Base-by-base conservation (phyloP, 768 basidiomycete genomes). In the Chlorophyllum brunneum region DNA sequence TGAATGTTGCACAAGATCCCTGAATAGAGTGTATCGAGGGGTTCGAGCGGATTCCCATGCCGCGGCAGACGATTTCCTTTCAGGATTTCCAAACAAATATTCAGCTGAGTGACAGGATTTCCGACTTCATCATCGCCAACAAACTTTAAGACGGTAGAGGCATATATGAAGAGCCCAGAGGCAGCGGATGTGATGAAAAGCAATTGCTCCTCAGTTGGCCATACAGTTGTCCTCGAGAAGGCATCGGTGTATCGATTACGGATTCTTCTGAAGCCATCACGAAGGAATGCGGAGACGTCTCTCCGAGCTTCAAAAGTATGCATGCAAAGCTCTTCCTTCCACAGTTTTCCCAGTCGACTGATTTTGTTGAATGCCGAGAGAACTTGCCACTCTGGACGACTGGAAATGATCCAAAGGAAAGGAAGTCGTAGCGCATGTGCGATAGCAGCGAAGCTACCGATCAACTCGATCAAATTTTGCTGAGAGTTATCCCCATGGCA, bases 321-420 rank as follows among this genome's bases (percentile, higher is more conserved):
- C 4, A 46, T 46, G 6, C 18, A 22, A 20, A 46, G 45, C 22
- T 46, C 18, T 23, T 46, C 45, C 11, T 34, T 6, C 15, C 15
- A n/a, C 5, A 37, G 36, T 4, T 37, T 5, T 6, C 5, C 15
- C 13, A n/a, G 36, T 7, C 7, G 4, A 8, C 24, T 23, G 4
- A 3, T 23, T 5, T 11, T 23, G 8, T 16, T 6, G n/a, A 49
- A 49, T 11, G 24, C 16, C 8, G 24, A 39, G 5, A 29, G 9
- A 11, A 49, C 31, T 8, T 49, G 27, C 48, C 48, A 49, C 11
- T 49, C 48, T 6, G 24, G 48, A 5, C 48, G 36, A 7, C 38
- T 49, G 8, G 37, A 9, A 18, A 49, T 39, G 2, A 49, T 38
- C 48, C 48, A 49, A 15, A 49, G 15, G 18, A 30, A 20, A 3